Conservation (phyloP, 495 filamentous ascomycete genomes). For the Aspergillus kassunensis region DNA sequence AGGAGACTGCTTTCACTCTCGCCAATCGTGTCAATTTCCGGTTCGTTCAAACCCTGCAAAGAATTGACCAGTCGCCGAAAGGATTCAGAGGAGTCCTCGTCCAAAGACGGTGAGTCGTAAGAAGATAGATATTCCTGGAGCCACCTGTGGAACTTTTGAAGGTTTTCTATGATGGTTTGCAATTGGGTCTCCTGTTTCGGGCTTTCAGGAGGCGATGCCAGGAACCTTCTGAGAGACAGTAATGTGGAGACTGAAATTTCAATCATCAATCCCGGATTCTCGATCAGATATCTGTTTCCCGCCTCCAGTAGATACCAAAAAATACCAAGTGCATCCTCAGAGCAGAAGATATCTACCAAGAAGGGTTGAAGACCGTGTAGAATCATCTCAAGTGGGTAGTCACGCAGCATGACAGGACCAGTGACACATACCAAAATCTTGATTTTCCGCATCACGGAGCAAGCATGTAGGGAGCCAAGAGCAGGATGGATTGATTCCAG, state of each 20-base stretch:
- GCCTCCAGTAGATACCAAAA: conserved; percentile 75
- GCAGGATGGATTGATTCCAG: conserved; percentile 81
- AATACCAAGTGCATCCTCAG: conserved; percentile 87
- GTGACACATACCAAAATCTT: conserved; percentile 76
- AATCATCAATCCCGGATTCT: conserved; percentile 68
- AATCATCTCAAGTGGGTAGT: conserved; percentile 90
- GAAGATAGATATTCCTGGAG: conserved; percentile 57
- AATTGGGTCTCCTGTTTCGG: conserved; percentile 76
- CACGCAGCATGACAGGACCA: conserved; percentile 61
- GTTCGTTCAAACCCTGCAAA: conserved; percentile 52
- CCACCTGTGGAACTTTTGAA: conserved; percentile 66
- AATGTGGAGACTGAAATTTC: conserved; percentile 74
- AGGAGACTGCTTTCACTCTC: conserved; percentile 71
- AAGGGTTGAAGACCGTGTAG: conserved; percentile 76
- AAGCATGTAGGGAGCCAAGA: conserved; percentile 79
- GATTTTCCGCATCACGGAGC: conserved; percentile 80
- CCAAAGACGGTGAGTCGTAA: conserved; percentile 50
- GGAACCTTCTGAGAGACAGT: conserved; percentile 67
- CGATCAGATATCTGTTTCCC: conserved; percentile 60
- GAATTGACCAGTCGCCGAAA: conserved; percentile 64
- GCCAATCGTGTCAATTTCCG: conserved; percentile 56
- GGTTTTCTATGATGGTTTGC: conserved; percentile 61
- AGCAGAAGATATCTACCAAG: conserved; percentile 75
- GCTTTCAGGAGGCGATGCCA: conserved; percentile 60
- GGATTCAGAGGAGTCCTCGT: conserved; percentile 40